These are phyloP conservation scores for Amanita phalloides DNA, from an alignment of 768 basidiomycete genomes.

Conservation along the genomic window DNA sequence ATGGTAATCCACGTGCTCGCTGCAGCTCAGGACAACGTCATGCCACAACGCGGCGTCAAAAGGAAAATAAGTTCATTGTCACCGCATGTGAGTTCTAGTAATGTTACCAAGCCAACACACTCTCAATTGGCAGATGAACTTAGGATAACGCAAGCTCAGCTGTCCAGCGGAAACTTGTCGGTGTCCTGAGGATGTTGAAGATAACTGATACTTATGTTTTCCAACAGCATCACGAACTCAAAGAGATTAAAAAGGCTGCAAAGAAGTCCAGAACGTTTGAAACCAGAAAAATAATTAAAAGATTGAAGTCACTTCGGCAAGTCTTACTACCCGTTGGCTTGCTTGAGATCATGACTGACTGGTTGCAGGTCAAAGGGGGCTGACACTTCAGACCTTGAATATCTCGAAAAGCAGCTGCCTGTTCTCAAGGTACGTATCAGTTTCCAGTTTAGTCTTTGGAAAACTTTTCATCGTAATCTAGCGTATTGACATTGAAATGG, in stretches of 20 bases:
- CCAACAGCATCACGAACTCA: conserved; percentile 62
- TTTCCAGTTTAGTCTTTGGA: not conserved
- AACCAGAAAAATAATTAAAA: conserved; percentile 74
- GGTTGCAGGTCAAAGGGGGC: conserved; percentile 25
- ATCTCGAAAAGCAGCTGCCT: conserved; percentile 50
- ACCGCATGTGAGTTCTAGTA: conserved; percentile 19
- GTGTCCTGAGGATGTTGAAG: conserved; percentile 12
- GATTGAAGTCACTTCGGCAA: conserved; percentile 60
- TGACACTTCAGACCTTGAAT: conserved; percentile 26
- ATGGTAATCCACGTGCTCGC: not conserved
- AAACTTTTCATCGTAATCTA: conserved; percentile 17
- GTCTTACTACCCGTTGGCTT: conserved; percentile 6
- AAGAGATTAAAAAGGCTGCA: conserved; percentile 61
- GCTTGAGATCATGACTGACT: not conserved
- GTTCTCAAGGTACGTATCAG: conserved; percentile 47
- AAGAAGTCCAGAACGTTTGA: conserved; percentile 81
- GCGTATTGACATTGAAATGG: conserved; percentile 45
- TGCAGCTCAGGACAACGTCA: conserved; percentile 6
- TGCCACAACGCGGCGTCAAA: conserved; percentile 22
- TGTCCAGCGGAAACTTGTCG: conserved; percentile 46
- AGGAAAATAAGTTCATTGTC: conserved; percentile 29
- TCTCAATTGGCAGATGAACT: not conserved
- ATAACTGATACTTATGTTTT: conserved; percentile 3
- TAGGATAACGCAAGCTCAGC: conserved; percentile 27
- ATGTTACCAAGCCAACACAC: not conserved